Evolutionary conservation across 495 filamentous ascomycete species (phyloP), one percentile per base, ranked within the genome.

Genomic region (Neurospora cerealis): DNA sequence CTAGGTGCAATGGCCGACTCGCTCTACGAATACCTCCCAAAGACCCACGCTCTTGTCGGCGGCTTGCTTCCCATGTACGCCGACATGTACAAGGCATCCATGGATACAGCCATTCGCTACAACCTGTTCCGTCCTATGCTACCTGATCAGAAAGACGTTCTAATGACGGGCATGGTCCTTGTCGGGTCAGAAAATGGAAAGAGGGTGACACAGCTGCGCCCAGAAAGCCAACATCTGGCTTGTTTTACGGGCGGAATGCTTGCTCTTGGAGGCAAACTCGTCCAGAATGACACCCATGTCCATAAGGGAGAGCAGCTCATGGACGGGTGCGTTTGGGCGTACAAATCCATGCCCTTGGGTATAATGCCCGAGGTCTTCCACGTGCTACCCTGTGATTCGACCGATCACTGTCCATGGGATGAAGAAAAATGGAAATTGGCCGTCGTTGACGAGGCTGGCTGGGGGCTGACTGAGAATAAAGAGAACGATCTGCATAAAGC

Each of bases 191-290:
- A 93, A 69, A 93, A 89, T 81, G 87, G 93, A 17, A 81, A 93
- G 70, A 92, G 86, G 79, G 86, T 85, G 36, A 74, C 73, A 34
- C 73, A 73, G 41, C 85, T 91, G 46, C 86, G 73, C 32, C 79
- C 77, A 1, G 76, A 82, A 32, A 79, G 76, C 9, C 82, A 84
- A 69, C 84, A 85, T 71, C 76, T 85, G 2, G 78, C 75, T 9
- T 97, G 94, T 80, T 97, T 96, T 77, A 87, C 87, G 1, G 94
- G 94, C 17, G 94, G 93, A 28, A 95, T 96, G 92, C 87, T 95
- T 60, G 93, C 89, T 11, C 81, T 97, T 24, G 94, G 92, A 28
- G 91, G 92, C 48, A 91, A 89, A 79, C 83, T 93, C 2, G 90
- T 94, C 72, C 82, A 86, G 21, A 87, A 90, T 48, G 83, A 88